Conservation (phyloP, 768 basidiomycete genomes). For the Tylopilus sp. region DNA sequence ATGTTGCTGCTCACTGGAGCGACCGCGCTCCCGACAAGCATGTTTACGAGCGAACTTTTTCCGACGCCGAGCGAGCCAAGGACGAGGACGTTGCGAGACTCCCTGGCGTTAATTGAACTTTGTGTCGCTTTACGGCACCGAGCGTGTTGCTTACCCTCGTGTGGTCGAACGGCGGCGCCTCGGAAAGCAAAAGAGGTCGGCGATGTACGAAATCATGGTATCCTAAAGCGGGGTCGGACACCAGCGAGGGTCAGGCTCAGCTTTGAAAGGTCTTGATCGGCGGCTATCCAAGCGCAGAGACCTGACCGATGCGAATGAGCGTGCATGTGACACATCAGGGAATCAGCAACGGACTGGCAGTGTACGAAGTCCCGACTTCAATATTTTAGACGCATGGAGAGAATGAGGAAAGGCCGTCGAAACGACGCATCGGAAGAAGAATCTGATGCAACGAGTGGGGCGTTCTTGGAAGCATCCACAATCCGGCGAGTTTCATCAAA, state of each 20-base stretch:
- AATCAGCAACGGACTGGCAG: background rate
- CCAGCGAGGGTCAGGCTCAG: background rate
- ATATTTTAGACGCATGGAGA: background rate
- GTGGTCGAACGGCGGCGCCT: background rate
- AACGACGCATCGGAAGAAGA: slow-evolving; percentile 1
- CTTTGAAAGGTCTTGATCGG: background rate
- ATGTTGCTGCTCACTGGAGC: slow-evolving; percentile 27
- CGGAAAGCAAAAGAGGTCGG: background rate
- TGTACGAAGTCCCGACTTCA: background rate
- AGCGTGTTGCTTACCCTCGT: slow-evolving; percentile 7
- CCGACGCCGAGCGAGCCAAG: slow-evolving; percentile 30
- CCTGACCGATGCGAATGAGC: background rate
- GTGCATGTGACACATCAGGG: background rate
- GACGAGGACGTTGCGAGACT: slow-evolving; percentile 15
- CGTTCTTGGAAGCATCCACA: background rate
- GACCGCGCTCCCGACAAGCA: slow-evolving; percentile 27
- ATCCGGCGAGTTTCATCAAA: background rate
- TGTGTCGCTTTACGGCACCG: background rate
- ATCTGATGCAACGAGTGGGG: slow-evolving; percentile 3
- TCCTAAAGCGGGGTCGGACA: background rate
- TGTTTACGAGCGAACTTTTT: slow-evolving; percentile 42
- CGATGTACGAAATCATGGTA: background rate
- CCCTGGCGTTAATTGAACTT: background rate
- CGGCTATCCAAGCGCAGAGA: background rate
- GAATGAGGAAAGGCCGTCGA: background rate